Conservation (phyloP, 2,329 filamentous ascomycete genomes). For the Botrytis elliptica region DNA sequence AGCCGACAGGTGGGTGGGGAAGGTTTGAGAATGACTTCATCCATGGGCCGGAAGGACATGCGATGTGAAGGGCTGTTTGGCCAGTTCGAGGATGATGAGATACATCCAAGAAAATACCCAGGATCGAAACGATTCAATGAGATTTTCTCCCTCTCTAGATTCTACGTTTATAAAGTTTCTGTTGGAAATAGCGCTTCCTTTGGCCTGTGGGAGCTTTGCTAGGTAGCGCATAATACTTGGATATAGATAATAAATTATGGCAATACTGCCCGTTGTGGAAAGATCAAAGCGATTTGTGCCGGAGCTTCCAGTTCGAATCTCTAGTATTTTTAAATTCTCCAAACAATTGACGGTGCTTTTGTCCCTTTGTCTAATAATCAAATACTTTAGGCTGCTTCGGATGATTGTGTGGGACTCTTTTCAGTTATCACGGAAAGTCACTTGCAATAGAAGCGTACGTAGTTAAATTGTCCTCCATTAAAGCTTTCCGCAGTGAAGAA, state of each 20-base stretch:
- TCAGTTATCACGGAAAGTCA: neutral
- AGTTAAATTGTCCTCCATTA: neutral
- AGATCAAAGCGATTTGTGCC: neutral
- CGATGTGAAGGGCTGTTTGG: neutral
- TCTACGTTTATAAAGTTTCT: neutral
- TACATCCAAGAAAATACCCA: rapidly evolving
- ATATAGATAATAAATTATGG: neutral
- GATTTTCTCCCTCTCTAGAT: neutral
- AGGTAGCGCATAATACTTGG: neutral
- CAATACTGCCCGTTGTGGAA: neutral
- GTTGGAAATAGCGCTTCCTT: neutral
- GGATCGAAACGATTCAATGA: neutral
- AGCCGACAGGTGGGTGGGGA: slow-evolving; percentile 54
- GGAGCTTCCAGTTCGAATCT: neutral
- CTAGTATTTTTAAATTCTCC: neutral
- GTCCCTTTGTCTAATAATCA: neutral
- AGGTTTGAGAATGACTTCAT: slow-evolving; percentile 53
- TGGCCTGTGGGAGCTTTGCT: neutral
- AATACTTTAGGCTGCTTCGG: neutral
- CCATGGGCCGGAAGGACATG: slow-evolving; percentile 22
- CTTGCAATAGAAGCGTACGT: neutral
- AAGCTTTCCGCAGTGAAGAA: neutral
- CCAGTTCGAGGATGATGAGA: neutral
- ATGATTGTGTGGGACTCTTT: neutral
- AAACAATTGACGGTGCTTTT: neutral